Conservation (phyloP, 495 filamentous ascomycete genomes). For the Thozetella sp. region DNA sequence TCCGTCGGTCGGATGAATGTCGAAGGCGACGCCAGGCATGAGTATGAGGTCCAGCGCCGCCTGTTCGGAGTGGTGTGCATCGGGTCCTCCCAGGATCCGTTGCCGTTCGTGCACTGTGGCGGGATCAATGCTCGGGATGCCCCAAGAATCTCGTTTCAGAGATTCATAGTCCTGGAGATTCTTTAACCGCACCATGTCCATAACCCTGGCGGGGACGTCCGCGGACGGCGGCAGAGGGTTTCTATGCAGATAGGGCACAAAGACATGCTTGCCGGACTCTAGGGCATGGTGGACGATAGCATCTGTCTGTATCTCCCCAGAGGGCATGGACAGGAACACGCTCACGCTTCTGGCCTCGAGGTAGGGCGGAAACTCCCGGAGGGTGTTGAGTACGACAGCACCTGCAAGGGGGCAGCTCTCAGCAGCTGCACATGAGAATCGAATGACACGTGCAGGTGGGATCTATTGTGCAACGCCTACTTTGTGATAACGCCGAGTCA, state of each 20-base stretch:
- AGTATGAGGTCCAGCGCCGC: conserved; percentile 76
- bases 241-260: conserved; percentile 85
- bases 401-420: conserved; percentile 45
- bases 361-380: conserved; percentile 61
- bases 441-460: conserved; percentile 3
- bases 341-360: conserved; percentile 71
- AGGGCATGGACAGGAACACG: conserved; percentile 91
- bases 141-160: conserved; percentile 81
- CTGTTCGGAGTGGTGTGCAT: conserved; percentile 45
- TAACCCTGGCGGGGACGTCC: conserved; percentile 61
- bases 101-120: conserved; percentile 62
- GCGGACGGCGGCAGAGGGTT: conserved; percentile 37
- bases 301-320: conserved; percentile 79
- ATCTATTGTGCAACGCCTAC: conserved; percentile 43
- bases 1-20: conserved; percentile 49
- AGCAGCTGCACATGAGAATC: background rate
- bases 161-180: conserved; percentile 75
- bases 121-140: conserved; percentile 77
- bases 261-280: conserved; percentile 75
- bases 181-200: conserved; percentile 89
- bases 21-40: conserved; percentile 94
- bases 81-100: conserved; percentile 66
- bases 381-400: conserved; percentile 50
- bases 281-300: conserved; percentile 81
- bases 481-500: conserved; percentile 64